These are phyloP conservation scores for Ajuga chamaepitys DNA, from an alignment of 257 asterid species.

Conservation along the genomic window DNA sequence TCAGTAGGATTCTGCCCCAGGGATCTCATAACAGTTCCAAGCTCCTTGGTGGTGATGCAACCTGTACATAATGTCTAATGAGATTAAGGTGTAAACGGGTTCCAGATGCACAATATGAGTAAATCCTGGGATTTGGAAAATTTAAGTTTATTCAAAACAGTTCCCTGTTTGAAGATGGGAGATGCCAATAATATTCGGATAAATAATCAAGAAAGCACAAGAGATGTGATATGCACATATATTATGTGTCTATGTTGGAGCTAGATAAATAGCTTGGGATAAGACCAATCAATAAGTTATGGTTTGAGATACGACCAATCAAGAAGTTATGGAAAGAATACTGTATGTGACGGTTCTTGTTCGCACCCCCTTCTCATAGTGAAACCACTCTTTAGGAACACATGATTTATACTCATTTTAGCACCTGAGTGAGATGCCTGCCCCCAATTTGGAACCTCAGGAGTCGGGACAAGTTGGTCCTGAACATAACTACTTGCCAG, in stretches of 20 bases:
- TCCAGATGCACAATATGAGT: neutral
- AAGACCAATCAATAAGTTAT: neutral
- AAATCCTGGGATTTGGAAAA: neutral
- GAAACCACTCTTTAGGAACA: no score
- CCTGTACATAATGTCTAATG: constrained; percentile 23
- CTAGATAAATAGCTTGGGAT: neutral
- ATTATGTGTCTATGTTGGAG: neutral
- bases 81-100: neutral
- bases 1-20: constrained; percentile 62
- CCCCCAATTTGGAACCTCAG: no score
- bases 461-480: no score
- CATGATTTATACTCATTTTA: no score
- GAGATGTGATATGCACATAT: neutral
- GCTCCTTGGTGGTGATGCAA: constrained; percentile 69
- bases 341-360: no score
- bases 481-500: no score
- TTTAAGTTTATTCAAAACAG: neutral
- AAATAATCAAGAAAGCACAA: neutral
- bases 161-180: neutral
- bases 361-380: no score
- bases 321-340: neutral
- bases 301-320: neutral
- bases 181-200: neutral
- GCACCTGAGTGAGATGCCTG: no score
- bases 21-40: constrained; percentile 64